These are phyloP conservation scores for Talaromyces piceae DNA, from an alignment of 2,329 filamentous ascomycete genomes.

Conservation along the genomic window DNA sequence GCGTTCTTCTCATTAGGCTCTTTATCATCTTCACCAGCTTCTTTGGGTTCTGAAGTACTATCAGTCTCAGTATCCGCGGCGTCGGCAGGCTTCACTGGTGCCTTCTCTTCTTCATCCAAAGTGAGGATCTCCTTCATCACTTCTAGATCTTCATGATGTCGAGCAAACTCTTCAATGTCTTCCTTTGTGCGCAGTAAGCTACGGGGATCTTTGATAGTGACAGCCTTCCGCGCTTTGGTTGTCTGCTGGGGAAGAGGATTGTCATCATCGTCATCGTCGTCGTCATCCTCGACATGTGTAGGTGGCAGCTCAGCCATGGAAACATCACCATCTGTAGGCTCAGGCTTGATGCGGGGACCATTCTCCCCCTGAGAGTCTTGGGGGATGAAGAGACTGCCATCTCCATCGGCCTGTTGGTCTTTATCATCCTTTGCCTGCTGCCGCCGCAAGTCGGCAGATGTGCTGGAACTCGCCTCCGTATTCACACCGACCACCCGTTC, in stretches of 20 bases:
- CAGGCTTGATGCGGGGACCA: constrained; percentile 43
- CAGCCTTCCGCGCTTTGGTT: constrained; percentile 28
- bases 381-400: constrained; percentile 27
- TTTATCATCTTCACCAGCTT: constrained; percentile 19
- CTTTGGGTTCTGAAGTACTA: constrained; percentile 13
- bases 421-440: constrained; percentile 27
- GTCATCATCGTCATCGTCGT: constrained; percentile 21
- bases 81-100: constrained; percentile 9
- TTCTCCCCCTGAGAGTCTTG: constrained; percentile 27
- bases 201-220: constrained; percentile 23
- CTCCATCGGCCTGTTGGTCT: constrained; percentile 15
- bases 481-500: constrained; percentile 49
- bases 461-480: constrained; percentile 44
- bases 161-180: constrained; percentile 36
- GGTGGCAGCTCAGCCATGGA: constrained; percentile 23
- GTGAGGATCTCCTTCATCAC: constrained; percentile 32
- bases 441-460: constrained; percentile 34
- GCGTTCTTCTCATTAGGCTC: constrained; percentile 35
- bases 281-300: constrained; percentile 21
- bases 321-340: constrained; percentile 45
- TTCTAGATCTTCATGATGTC: constrained; percentile 33
- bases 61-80: constrained; percentile 10
- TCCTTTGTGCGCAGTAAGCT: constrained; percentile 34
- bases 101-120: constrained; percentile 16
- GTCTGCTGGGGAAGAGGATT: constrained; percentile 24